Base-by-base conservation (phyloP, 495 filamentous ascomycete species). In the Corynascus novoguineensis region DNA sequence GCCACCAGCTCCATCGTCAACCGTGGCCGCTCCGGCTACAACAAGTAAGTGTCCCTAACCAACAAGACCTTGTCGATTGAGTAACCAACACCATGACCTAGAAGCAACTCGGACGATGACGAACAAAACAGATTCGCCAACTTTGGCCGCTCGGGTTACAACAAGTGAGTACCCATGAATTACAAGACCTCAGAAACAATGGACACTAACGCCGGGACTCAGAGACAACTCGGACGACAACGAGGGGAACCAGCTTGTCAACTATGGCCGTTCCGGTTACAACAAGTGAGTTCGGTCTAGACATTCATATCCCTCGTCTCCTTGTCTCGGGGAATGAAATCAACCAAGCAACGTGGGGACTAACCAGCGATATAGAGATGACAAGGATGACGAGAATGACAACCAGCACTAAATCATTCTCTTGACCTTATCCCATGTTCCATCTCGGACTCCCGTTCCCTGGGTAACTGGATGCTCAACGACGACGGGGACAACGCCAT, bases 1-100 rank as follows among this genome's bases (percentile, higher is more conserved):
- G 57, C 60, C 57, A 69, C 65, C 60, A 58, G 79, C 71, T 81
- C 76, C 64, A 81, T 81, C 61, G 81, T 82, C 60, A 83, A 76
- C 57, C 82, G 79, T 66, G 76, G 75, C 57, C 76, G 75, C 59
- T 73, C 70, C 32, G 75, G 75, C 35, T 78, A 78, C 69, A 78
- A 77, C 68, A 76, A 76, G 63, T 64, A 40, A 50, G 65, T 38
- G 5, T 3, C 35, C 12, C 11, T n/a, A n/a, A 14, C 35, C 6
- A 17, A 5, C n/a, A 15, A 38, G 6, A 14, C 15, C 12, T n/a
- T n/a, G 2, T 3, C 6, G 19, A n/a, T n/a, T 5, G 35, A n/a
- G 35, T 57, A 0, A 40, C 52, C 60, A 50, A 54, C 53, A 56
- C 47, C 29, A 50, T n/a, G 8, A 35, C 28, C 31, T 70, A 74